A percentile compares a stretch with the other conserved stretches of the same genome.
These are phyloP conservation scores for Cicer bijugum DNA, from an alignment of 306 rosid species.

Conservation along the genomic window DNA sequence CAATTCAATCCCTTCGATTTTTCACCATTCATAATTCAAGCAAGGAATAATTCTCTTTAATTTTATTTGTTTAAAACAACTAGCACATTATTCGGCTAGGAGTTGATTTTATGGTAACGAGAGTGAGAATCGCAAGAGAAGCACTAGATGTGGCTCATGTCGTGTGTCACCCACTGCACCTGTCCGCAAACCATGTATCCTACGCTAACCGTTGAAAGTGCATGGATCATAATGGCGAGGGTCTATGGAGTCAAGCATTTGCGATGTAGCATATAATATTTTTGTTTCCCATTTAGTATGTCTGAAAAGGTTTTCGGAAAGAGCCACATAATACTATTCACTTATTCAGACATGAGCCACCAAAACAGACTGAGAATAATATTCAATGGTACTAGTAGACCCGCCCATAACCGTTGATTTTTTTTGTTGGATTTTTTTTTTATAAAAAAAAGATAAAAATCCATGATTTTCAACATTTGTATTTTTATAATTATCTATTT, in stretches of 20 bases:
- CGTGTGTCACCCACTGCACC: background rate
- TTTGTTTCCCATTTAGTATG: background rate
- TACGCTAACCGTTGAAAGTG: background rate
- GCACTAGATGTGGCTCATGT: background rate
- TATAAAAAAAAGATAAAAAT: too few relatives aligned
- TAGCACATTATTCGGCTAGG: background rate
- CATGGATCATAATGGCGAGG: background rate
- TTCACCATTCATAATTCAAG: background rate
- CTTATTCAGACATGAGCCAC: background rate
- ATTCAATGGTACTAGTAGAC: background rate
- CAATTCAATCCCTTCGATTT: background rate
- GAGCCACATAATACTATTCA: background rate
- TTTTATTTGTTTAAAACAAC: too few relatives aligned
- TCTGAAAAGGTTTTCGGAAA: background rate
- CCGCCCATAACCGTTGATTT: background rate
- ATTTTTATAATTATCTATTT: too few relatives aligned
- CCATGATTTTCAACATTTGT: too few relatives aligned
- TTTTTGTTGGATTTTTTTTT: too few relatives aligned
- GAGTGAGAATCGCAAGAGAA: constrained; percentile 28
- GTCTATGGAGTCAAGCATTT: background rate
- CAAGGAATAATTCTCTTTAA: constrained; percentile 17
- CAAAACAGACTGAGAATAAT: background rate
- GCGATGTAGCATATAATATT: background rate
- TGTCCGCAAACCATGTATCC: background rate
- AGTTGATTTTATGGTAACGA: background rate